Conservation (phyloP, 1,284 basidiomycete species). For the Ustilago esculenta region DNA sequence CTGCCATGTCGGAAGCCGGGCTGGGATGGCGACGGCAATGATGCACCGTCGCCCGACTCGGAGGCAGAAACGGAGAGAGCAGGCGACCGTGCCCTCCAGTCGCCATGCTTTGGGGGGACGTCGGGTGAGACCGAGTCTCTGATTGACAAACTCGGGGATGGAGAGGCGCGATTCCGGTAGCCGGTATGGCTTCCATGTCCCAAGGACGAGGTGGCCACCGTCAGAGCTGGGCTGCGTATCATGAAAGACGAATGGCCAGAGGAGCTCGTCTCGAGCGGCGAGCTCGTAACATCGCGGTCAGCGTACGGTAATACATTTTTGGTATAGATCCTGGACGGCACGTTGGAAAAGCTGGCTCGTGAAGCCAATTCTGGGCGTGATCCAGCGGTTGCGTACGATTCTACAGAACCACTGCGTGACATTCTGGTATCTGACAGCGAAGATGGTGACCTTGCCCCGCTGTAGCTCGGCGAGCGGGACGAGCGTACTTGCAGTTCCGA, state of each 20-base stretch:
- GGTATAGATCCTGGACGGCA: constrained; percentile 20
- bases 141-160: constrained; percentile 14
- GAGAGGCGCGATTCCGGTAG: constrained; percentile 5
- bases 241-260: constrained; percentile 43
- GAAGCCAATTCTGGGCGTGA: constrained; percentile 7
- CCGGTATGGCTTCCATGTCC: constrained; percentile 5
- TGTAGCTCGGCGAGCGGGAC: constrained; percentile 8
- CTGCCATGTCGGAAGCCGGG: neutral
- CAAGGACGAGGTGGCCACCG: constrained; percentile 27
- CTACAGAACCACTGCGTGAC: constrained; percentile 22
- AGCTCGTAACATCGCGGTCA: constrained; percentile 25
- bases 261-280: constrained; percentile 43
- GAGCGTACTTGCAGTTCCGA: constrained; percentile 14
- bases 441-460: constrained; percentile 11
- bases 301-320: constrained; percentile 5
- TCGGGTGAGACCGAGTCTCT: constrained; percentile 23
- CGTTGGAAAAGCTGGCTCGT: constrained; percentile 16
- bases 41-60: constrained; percentile 11
- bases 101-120: constrained; percentile 24
- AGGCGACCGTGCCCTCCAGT: constrained; percentile 27
- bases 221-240: constrained; percentile 26
- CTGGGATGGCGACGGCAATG: neutral
- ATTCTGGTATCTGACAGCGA: constrained; percentile 15
- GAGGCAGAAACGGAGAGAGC: constrained; percentile 27
- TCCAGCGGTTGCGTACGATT: constrained; percentile 22